Base-by-base conservation (phyloP, 768 basidiomycete genomes). In the Chalciporus piperatus region DNA sequence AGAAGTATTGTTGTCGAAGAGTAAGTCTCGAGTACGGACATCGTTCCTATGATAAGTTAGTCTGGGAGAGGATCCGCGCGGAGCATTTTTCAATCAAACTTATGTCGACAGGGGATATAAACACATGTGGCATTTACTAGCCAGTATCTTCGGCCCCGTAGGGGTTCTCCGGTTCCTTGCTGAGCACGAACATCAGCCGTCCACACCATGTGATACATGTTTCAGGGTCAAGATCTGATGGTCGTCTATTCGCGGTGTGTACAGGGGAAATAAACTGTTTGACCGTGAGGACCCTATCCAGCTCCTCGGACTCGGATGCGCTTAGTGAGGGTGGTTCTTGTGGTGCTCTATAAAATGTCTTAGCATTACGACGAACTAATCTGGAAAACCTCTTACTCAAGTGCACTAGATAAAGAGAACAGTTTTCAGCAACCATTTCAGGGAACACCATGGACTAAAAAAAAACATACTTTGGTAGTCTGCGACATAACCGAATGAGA, bases 271-370 rank as follows among this genome's bases (percentile, higher is more conserved):
- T 47, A 58, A 48, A 48, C 45, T 54, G 55, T 51, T 35, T 45
- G 46, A 51, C 50, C 33, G 20, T 54, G 16, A 46, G 35, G 43
- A 50, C 25, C 43, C 39, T 28, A 27, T 16, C 40, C 41, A 27
- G 32, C 45, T 53, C 27, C 48, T 32, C 40, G 22, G 41, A 51
- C 14, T 42, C 55, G 22, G 41, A 51, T n/a, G 42, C 55, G 47
- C 50, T 71, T 74, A 92, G 72, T 92, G 91, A n/a, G 84, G 73
- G 69, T 89, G 84, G 76, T 92, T 90, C 81, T 92, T 92, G 82
- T 91, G 88, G 73, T 91, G 87, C 70, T 92, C 90, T 92, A 64
- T 16, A 50, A 52, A 54, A 33, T 41, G 12, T 40, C 52, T 72
- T 52, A 74, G 69, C 39, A 59, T 38, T 23, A 17, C 41, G 33